Evolutionary conservation across 257 asterid species (phyloP).

Genomic region (Jasminum sambac): DNA sequence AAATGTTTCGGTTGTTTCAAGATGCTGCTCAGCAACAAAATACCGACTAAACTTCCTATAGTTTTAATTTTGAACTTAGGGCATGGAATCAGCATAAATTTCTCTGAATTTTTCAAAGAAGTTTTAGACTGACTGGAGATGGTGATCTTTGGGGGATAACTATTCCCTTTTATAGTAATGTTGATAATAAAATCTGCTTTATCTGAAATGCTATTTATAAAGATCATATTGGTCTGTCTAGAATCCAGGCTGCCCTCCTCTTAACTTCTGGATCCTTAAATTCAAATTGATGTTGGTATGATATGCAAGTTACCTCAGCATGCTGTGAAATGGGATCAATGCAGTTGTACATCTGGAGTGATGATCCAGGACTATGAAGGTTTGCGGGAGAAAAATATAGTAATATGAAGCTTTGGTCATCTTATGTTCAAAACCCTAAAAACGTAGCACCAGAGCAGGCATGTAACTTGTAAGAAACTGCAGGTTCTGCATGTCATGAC

Average conservation of each 20-base stretch:
- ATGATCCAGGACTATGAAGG: conserved; percentile 8
- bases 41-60: conserved; percentile 6
- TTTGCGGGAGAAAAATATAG: background rate
- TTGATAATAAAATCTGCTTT: background rate
- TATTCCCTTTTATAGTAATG: background rate
- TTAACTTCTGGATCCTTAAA: background rate
- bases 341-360: background rate
- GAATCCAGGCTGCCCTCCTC: background rate
- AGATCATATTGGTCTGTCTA: background rate
- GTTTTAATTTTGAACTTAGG: conserved; percentile 14
- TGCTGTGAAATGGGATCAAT: conserved; percentile 8
- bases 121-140: background rate
- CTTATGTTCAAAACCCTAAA: conserved; percentile 5
- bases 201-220: background rate
- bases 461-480: background rate
- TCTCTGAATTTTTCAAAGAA: background rate
- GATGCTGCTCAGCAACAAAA: conserved; percentile 6
- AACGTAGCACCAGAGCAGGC: background rate
- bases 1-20: conserved; percentile 5
- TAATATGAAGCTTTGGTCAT: conserved; percentile 9
- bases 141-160: background rate
- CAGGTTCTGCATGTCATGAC: conserved; percentile 7
- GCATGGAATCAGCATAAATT: conserved; percentile 14
- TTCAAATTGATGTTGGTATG: background rate
- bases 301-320: conserved; percentile 5